Base-by-base conservation (phyloP, 768 basidiomycete genomes). In the Hysterangium stoloniferum region DNA sequence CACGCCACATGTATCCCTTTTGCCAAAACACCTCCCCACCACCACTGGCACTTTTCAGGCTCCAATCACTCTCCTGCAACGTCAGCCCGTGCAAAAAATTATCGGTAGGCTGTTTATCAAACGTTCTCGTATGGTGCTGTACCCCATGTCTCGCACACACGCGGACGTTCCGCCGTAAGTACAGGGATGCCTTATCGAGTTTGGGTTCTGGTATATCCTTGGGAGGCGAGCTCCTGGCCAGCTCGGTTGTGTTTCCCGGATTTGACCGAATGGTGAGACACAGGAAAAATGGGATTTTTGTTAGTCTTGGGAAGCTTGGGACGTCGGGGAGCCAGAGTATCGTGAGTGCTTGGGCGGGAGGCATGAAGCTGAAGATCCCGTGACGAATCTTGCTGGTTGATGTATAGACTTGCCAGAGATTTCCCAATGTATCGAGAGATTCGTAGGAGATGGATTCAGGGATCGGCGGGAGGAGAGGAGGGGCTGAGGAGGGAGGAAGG, bases 271-370 rank as follows among this genome's bases (percentile, higher is more conserved):
- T 15, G 4, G 11, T 7, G 8, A 51, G 27, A 34, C 37, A 43
- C 12, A 51, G 27, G 15, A 51, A 12, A 40, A 51, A 51, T 4
- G 49, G 49, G 24, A 51, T 51, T n/a, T 28, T n/a, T 4, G 37
- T 42, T 38, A 19, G 6, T 20, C 49, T 37, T 17, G 37, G 38
- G 11, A 51, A 15, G 13, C 41, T 42, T 2, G 37, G 29, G 38
- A 27, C 49, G 15, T 33, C 31, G 19, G 49, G 49, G 6, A 51
- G 9, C 49, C 49, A 51, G 12, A 42, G 17, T 13, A 28, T 11
- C 5, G 43, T 24, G 20, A 15, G 8, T 5, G 49, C 38, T 5
- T 32, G 2, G 3, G 24, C 49, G 3, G 19, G 22, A 22, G 17
- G 17, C n/a, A n/a, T n/a, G n/a, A n/a, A n/a, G 29, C 27, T 43